Conservation (phyloP, 148 eudicot genomes). For the Agrostemma githago region DNA sequence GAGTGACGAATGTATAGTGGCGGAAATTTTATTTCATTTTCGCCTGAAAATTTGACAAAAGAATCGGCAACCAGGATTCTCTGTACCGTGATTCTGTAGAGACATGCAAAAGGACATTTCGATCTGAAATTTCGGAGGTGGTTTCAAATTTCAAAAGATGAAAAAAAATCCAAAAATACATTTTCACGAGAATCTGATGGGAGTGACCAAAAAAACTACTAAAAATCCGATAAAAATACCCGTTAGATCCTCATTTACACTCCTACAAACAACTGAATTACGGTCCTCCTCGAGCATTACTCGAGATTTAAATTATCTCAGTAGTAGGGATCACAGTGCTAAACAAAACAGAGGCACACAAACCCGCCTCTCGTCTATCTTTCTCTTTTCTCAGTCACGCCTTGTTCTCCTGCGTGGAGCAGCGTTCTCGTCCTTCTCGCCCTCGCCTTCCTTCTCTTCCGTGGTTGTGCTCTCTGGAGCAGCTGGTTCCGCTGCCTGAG, state of each 20-base stretch:
- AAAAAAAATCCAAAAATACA: conserved; percentile 15
- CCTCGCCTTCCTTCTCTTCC: conserved; percentile 52
- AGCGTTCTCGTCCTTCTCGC: conserved; percentile 40
- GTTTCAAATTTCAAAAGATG: not conserved
- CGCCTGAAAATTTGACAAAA: too few relatives aligned
- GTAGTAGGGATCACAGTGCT: conserved; percentile 14
- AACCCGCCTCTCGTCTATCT: not conserved
- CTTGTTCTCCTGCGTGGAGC: conserved; percentile 74
- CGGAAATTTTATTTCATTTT: too few relatives aligned
- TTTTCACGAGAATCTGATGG: conserved; percentile 10
- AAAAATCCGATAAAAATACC: conserved; percentile 4
- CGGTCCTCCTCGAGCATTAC: not conserved
- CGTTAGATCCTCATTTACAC: conserved; percentile 29
- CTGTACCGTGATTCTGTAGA: too few relatives aligned
- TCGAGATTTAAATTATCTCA: conserved; percentile 14
- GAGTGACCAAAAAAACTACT: conserved; percentile 12
- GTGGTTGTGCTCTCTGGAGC: conserved; percentile 41
- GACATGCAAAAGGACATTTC: too few relatives aligned
- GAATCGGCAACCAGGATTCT: too few relatives aligned
- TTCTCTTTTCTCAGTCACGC: conserved; percentile 47
- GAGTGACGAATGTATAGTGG: too few relatives aligned
- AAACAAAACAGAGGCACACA: not conserved
- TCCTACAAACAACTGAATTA: conserved; percentile 20
- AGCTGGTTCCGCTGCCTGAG: conserved; percentile 28
- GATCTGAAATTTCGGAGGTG: not conserved